Conservation (phyloP, 2,329 filamentous ascomycete genomes). For the Colletotrichum lupini region DNA sequence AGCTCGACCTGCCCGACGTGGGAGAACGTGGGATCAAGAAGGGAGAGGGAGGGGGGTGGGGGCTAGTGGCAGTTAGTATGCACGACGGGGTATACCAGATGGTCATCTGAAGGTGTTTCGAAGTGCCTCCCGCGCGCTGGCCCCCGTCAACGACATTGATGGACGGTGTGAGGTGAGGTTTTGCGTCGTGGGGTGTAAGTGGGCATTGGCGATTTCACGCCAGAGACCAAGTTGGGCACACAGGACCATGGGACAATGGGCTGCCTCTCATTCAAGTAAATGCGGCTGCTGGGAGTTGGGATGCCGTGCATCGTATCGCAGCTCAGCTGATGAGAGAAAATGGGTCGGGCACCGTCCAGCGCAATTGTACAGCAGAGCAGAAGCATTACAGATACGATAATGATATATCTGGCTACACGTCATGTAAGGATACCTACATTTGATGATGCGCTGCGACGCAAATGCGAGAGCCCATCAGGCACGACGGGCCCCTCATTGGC, state of each 20-base stretch:
- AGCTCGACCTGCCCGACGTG: slow-evolving; percentile 23
- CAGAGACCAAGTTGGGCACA: neutral
- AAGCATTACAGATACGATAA: neutral
- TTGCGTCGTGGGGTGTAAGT: slow-evolving; percentile 12
- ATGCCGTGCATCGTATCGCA: slow-evolving; percentile 10
- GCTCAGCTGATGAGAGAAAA: neutral
- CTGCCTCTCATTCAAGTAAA: neutral
- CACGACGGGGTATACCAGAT: neutral
- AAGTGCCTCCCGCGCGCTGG: neutral
- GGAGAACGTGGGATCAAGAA: neutral
- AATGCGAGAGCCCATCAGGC: slow-evolving; percentile 9
- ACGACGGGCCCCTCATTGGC: slow-evolving; percentile 22
- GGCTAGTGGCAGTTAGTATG: slow-evolving; percentile 10
- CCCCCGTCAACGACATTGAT: neutral
- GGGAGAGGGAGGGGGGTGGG: neutral
- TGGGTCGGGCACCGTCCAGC: neutral
- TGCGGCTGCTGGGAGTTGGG: neutral
- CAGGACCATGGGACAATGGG: neutral
- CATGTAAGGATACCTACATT: neutral
- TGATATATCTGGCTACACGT: neutral
- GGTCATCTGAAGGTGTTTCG: slow-evolving; percentile 26
- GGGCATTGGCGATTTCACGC: neutral
- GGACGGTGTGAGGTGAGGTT: neutral
- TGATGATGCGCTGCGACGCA: neutral
- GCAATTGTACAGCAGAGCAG: neutral